Conservation (phyloP, 805 yeast species). For the Saccharomyces paradoxus region DNA sequence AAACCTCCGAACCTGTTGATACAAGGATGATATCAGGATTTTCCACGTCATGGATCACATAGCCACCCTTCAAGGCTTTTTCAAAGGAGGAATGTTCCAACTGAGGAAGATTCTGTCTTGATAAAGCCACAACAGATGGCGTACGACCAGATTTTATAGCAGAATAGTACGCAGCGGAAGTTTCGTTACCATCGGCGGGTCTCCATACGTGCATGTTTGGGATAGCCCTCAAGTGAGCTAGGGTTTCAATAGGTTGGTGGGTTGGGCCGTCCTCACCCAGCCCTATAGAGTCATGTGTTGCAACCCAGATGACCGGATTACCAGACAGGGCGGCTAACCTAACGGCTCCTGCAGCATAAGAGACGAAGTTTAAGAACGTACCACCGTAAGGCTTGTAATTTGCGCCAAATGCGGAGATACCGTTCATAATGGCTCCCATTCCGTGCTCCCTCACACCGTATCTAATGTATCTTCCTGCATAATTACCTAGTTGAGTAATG, state of each 20-base stretch:
- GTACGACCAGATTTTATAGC: slow-evolving; percentile 55
- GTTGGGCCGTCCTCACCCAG: slow-evolving; percentile 92
- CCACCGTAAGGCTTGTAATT: slow-evolving; percentile 90
- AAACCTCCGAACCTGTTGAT: slow-evolving; percentile 90
- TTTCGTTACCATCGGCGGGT: slow-evolving; percentile 90
- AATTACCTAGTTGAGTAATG: slow-evolving; percentile 69
- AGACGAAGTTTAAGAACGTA: slow-evolving; percentile 90
- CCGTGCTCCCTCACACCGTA: slow-evolving; percentile 99
- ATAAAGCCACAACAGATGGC: slow-evolving; percentile 67
- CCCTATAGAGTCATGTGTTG: slow-evolving; percentile 86
- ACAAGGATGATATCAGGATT: slow-evolving; percentile 67
- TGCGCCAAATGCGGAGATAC: slow-evolving; percentile 83
- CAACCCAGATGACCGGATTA: slow-evolving; percentile 79
- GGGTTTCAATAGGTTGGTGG: slow-evolving; percentile 85
- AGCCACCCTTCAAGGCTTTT: slow-evolving; percentile 93
- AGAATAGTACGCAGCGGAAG: slow-evolving; percentile 69
- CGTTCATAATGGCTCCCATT: slow-evolving; percentile 97
- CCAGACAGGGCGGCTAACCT: slow-evolving; percentile 79
- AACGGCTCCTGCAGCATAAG: slow-evolving; percentile 80
- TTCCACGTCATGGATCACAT: slow-evolving; percentile 53
- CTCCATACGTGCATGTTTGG: slow-evolving; percentile 84
- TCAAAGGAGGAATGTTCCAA: slow-evolving; percentile 86
- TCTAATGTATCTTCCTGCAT: slow-evolving; percentile 88
- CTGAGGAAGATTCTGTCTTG: slow-evolving; percentile 88
- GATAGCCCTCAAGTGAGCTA: slow-evolving; percentile 77